Evolutionary conservation across 495 filamentous ascomycete genomes (phyloP).

Genomic region (Annulohypoxylon stygium): DNA sequence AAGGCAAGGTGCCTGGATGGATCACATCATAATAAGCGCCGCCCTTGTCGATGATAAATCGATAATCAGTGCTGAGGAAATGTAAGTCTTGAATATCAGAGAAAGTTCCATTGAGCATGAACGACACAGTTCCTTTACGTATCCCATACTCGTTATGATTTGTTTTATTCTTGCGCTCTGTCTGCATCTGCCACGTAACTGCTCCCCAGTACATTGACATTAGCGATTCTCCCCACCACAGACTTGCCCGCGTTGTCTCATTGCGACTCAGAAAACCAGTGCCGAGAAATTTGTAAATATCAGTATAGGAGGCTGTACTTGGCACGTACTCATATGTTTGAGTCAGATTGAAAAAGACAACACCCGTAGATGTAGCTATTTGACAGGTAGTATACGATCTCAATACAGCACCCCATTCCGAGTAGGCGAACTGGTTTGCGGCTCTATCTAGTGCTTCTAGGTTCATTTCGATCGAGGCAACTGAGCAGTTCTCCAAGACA

Average conservation of each 20-base stretch:
- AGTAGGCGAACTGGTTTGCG: neutral
- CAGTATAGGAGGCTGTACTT: neutral
- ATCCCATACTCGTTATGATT: neutral
- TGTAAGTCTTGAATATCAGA: neutral
- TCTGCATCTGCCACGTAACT: neutral
- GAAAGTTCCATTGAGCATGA: neutral
- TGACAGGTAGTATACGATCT: neutral
- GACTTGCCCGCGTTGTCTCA: neutral
- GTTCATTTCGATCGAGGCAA: neutral
- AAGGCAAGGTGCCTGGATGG: neutral
- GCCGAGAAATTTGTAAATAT: neutral
- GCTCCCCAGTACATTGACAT: neutral
- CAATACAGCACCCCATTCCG: neutral
- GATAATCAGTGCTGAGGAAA: neutral
- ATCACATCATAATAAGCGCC: neutral
- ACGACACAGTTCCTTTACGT: neutral
- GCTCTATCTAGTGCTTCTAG: neutral
- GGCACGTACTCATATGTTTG: neutral
- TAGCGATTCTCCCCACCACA: neutral
- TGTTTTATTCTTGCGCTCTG: neutral
- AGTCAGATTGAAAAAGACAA: neutral
- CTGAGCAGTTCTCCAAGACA: neutral
- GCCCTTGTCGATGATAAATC: neutral
- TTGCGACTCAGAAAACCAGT: neutral
- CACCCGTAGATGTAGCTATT: neutral